Percentiles rank a stretch among this genome's conserved stretches.
phyloP scores from a whole-genome alignment of 371 early-diverging fungal species.

The Mucor plumbeus region DNA sequence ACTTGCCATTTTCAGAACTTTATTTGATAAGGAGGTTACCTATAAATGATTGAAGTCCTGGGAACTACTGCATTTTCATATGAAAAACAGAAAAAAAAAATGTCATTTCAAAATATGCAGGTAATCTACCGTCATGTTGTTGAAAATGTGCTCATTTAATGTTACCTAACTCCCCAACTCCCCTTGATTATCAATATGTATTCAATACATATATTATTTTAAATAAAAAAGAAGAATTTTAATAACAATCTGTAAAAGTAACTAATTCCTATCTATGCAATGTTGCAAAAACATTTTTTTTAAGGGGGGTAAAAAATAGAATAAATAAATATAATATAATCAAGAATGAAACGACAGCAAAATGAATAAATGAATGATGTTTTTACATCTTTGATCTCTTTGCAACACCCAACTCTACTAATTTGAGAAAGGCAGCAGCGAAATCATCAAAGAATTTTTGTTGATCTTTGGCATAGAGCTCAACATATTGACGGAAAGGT shows the following conservation, averaged over 20 bases:
- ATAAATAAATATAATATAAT: neutral
- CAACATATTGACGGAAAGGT: conserved; percentile 75
- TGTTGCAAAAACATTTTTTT: neutral
- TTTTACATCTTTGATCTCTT: conserved; percentile 51
- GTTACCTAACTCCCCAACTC: neutral
- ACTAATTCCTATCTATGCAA: neutral
- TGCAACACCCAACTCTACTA: conserved; percentile 82
- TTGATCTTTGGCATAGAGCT: conserved; percentile 81
- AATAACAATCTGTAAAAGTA: no score
- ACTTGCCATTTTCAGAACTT: neutral
- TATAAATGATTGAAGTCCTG: neutral
- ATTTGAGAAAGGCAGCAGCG: conserved; percentile 76
- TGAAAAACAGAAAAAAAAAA: neutral
- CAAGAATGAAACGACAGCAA: neutral
- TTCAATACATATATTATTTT: no score
- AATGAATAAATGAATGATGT: neutral
- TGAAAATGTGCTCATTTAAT: neutral
- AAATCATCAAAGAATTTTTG: conserved; percentile 83
- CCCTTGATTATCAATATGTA: neutral
- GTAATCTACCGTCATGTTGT: neutral
- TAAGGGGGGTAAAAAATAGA: neutral
- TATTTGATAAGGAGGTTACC: conserved; percentile 3
- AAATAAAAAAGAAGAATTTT: no score
- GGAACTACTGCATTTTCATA: neutral
- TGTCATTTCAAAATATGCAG: neutral